A percentile compares a stretch with the other conserved stretches of the same genome.
phyloP scores from a whole-genome alignment of 495 filamentous ascomycete genomes.

The Cryomyces minteri region DNA sequence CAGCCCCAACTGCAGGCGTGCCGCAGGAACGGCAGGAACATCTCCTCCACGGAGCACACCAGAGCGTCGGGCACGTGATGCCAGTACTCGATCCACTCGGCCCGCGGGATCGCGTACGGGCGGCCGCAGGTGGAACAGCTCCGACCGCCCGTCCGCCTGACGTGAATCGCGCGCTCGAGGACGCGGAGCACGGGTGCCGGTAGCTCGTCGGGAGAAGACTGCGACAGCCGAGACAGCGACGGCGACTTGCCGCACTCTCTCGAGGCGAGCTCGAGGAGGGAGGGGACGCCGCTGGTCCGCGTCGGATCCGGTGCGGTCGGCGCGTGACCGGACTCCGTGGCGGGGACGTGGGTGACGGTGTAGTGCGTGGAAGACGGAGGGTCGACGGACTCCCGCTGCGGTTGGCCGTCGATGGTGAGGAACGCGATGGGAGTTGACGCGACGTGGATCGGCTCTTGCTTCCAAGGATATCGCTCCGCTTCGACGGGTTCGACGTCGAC shows the following conservation, averaged over 20 bases:
- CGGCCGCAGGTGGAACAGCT: constrained; percentile 41
- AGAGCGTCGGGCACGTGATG: constrained; percentile 18
- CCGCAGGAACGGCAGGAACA: constrained; percentile 41
- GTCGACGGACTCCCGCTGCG: constrained; percentile 2
- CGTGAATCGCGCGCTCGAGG: constrained; percentile 12
- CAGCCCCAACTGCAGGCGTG: constrained; percentile 50
- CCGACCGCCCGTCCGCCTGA: constrained; percentile 30
- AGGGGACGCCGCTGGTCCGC: constrained; percentile 16
- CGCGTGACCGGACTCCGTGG: neutral
- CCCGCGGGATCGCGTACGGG: constrained; percentile 36
- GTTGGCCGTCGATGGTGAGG: constrained; percentile 28
- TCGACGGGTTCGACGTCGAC: neutral
- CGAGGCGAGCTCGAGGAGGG: constrained; percentile 40
- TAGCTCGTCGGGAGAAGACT: constrained; percentile 20
- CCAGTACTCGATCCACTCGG: constrained; percentile 67
- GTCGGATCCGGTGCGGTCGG: neutral
- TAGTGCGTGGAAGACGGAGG: neutral
- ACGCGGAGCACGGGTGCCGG: constrained; percentile 3
- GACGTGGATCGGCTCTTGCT: constrained; percentile 18
- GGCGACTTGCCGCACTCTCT: constrained; percentile 25
- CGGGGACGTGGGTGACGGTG: neutral
- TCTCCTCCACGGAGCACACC: constrained; percentile 4
- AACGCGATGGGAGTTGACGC: constrained; percentile 20
- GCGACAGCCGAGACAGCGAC: constrained; percentile 15
- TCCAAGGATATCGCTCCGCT: neutral